Evolutionary conservation across 2,329 filamentous ascomycete genomes (phyloP), one percentile per base, ranked within the genome.

Genomic region (Aspergillus sp.): DNA sequence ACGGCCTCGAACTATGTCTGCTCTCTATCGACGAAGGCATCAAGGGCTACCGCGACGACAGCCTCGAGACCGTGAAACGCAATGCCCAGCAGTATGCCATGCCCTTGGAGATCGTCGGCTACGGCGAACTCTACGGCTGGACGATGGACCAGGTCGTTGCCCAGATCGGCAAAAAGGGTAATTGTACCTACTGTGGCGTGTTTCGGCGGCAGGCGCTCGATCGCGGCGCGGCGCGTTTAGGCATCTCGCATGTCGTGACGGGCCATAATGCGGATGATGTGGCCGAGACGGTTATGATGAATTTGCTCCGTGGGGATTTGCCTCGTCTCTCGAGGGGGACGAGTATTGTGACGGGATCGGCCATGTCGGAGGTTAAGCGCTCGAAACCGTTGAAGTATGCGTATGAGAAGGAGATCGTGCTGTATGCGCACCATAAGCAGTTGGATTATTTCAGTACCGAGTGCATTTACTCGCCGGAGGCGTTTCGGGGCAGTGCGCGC

Each of bases 141-240:
- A 97, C 93, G 1, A 99, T 99, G 95, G 95, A 99, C 71, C 92
- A 98, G 72, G 95, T 99, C 10, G 96, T 99, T 4, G 90, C 93
- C 69, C 91, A 94, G 52, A 90, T 99, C 54, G 95, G 95, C 14
- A 98, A 97, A 80, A 98, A 97, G 76, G 93, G 94, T 31, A 99
- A 99, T 77, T 99, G 95, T 83, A 99, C 96, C 31, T 99, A 99
- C 72, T 99, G 95, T 71, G 95, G 95, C 14, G 95, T 99, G 18
- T 99, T 99, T 73, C 84, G 95, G 56, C 85, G 96, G 59, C 95
- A 99, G 78, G 95, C 95, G 1, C 82, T 99, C 36, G 95, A 99
- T 74, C 87, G 95, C 9, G 95, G 95, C 18, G 92, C 95, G 5
- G 93, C 92, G 68, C 88, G 90, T 75, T 79, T 99, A 58, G 89